A percentile compares a stretch with the other conserved stretches of the same genome.
Evolutionary conservation across 2,329 filamentous ascomycete genomes (phyloP).

Genomic region (Fusarium pininemorale): DNA sequence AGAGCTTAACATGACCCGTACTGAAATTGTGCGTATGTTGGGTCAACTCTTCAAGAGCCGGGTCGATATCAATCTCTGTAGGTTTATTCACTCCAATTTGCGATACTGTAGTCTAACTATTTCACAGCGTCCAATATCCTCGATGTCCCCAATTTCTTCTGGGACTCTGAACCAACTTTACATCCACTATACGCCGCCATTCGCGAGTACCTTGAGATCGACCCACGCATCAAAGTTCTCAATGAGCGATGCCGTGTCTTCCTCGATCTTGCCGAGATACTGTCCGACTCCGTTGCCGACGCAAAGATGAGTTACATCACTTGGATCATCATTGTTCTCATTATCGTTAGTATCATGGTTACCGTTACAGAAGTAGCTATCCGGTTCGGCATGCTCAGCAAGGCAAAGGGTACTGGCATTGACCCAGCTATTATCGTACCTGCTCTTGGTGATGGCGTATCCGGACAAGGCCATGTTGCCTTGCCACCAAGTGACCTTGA

Average conservation of each 20-base stretch:
- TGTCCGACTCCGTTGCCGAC: constrained; percentile 91
- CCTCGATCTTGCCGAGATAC: constrained; percentile 92
- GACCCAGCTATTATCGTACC: constrained; percentile 17
- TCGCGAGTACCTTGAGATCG: constrained; percentile 97
- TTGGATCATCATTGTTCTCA: constrained; percentile 97
- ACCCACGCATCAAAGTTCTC: constrained; percentile 92
- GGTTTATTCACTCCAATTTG: constrained; percentile 48
- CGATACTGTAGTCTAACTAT: constrained; percentile 7
- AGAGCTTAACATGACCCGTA: constrained; percentile 87
- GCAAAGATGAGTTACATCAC: constrained; percentile 96
- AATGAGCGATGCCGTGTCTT: constrained; percentile 98
- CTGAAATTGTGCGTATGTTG: constrained; percentile 91
- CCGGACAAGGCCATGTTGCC: constrained; percentile 6
- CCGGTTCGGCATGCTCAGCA: constrained; percentile 77
- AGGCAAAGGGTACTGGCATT: constrained; percentile 32
- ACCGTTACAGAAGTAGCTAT: constrained; percentile 90
- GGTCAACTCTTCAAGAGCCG: constrained; percentile 91
- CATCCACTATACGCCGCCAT: constrained; percentile 95
- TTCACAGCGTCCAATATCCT: constrained; percentile 87
- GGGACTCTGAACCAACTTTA: constrained; percentile 94
- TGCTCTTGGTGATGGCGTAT: constrained; percentile 27
- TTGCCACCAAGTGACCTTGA: constrained; percentile 47
- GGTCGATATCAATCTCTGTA: constrained; percentile 97
- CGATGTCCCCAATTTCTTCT: constrained; percentile 97
- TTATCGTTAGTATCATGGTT: constrained; percentile 88